Percentiles rank a stretch among this genome's conserved stretches.
These are phyloP conservation scores for Conticribra weissflogii DNA, from an alignment of 108 stramenopile species.

Conservation along the genomic window DNA sequence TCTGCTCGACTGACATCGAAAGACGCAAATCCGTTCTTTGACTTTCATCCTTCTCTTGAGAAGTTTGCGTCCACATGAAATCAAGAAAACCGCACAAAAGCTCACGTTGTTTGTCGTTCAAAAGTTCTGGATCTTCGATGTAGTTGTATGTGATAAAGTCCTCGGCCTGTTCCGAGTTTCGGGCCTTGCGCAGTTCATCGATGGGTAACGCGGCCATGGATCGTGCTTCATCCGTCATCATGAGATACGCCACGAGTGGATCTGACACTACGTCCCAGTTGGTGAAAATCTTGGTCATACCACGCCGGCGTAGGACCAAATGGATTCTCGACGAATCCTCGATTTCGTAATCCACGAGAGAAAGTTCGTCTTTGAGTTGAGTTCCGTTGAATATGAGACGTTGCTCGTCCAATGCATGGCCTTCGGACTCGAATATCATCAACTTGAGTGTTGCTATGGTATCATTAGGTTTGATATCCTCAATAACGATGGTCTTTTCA, in stretches of 20 bases:
- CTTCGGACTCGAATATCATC: conserved; percentile 85
- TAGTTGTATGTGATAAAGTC: conserved; percentile 11
- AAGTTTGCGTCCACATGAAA: conserved; percentile 23
- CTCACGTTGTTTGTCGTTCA: conserved; percentile 10
- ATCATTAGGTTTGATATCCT: not conserved
- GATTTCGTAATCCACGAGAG: conserved; percentile 68
- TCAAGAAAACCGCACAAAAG: conserved; percentile 20
- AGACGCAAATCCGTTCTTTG: conserved; percentile 15
- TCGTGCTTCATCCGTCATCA: conserved; percentile 38
- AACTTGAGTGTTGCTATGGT: conserved; percentile 92
- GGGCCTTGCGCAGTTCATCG: conserved; percentile 1
- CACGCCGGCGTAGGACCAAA: conserved; percentile 74
- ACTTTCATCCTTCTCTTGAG: not conserved
- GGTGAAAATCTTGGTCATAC: conserved; percentile 53
- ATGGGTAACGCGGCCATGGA: conserved; percentile 12
- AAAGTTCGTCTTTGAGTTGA: conserved; percentile 66
- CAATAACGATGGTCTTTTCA: not conserved
- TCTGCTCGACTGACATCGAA: conserved; percentile 9
- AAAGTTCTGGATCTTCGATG: conserved; percentile 6
- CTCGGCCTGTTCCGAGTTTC: not conserved
- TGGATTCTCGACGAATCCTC: conserved; percentile 64
- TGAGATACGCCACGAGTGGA: conserved; percentile 34
- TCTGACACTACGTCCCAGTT: conserved; percentile 16
- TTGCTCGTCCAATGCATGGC: conserved; percentile 66
- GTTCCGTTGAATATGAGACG: conserved; percentile 67